Evolutionary conservation across 768 basidiomycete species (phyloP), one percentile per base, ranked within the genome.

Genomic region (Gyrodon lividus): DNA sequence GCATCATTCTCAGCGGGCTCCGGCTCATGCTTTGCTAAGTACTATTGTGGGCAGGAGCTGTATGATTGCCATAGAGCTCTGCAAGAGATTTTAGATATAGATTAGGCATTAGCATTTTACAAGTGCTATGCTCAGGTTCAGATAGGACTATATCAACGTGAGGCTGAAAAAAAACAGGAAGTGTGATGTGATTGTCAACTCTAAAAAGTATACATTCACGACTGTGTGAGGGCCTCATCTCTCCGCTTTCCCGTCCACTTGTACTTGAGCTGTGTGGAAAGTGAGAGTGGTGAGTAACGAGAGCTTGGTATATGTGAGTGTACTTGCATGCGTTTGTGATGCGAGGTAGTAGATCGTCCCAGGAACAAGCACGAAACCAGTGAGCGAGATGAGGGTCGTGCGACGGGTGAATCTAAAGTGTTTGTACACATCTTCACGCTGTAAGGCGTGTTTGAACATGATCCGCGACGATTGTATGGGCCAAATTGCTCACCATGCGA

Each of bases 21-120:
- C 95, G 2, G 93, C 87, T 37, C 93, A 98, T 68, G 91, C 92
- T 1, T 72, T 98, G 38, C 71, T 98, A 50, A 94, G 91, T 59
- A 87, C 90, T 7, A 71, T 93, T 22, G 78, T 98, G 10, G 92
- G 89, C 3, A 78, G 74, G 4, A 93, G 93, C 2, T 98, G 95
- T 70, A 90, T 87, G 70, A 74, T 85, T 20, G 95, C 95, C 12
- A 96, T 98, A 71, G 86, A 88, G 67, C 66, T 95, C 46, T 94
- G 91, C 74, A 94, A 89, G 73, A 77, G 84, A 61, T 65, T 96
- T 48, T 97, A 74, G 73, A 52, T 26, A 12, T n/a, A 26, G 23
- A 28, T 23, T n/a, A 30, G 17, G 9, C 2, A 28, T 28, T 28
- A 10, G 10, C 35, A 0, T 19, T 33, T 20, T 13, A 30, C n/a